phyloP scores from a whole-genome alignment of 345 rosid species.

The Gossypium rotundifolium region DNA sequence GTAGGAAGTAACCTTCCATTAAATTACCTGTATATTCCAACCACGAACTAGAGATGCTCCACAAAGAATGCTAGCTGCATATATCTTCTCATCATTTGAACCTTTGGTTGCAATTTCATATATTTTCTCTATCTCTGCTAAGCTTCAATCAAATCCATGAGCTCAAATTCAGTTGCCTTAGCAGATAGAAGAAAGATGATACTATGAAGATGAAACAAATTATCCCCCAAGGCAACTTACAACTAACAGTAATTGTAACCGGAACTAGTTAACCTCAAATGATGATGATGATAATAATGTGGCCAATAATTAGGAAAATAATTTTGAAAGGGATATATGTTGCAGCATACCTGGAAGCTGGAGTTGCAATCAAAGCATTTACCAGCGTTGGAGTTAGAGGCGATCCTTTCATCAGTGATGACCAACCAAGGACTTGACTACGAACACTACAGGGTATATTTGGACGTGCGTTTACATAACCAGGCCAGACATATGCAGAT shows the following conservation, averaged over 20 bases:
- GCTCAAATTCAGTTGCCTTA: conserved; percentile 63
- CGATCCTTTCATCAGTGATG: conserved; percentile 77
- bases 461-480: conserved; percentile 48
- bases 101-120: conserved; percentile 83
- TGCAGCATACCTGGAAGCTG: conserved; percentile 79
- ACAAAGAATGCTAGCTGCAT: conserved; percentile 83
- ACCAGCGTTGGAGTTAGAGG: conserved; percentile 64
- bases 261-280: background rate
- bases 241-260: background rate
- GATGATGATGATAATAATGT: background rate
- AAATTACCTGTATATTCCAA: conserved; percentile 85
- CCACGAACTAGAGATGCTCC: conserved; percentile 96
- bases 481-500: conserved; percentile 88
- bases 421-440: conserved; percentile 63
- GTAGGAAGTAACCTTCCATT: background rate
- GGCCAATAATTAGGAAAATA: background rate
- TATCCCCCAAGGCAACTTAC: background rate
- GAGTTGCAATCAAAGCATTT: conserved; percentile 65
- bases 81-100: conserved; percentile 85
- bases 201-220: background rate
- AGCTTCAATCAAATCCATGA: conserved; percentile 92
- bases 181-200: conserved; percentile 4
- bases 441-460: conserved; percentile 48
- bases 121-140: conserved; percentile 87
- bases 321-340: background rate